Evolutionary conservation across 2,329 filamentous ascomycete genomes (phyloP).

Genomic region (Zelopaecilomyces penicillatus): DNA sequence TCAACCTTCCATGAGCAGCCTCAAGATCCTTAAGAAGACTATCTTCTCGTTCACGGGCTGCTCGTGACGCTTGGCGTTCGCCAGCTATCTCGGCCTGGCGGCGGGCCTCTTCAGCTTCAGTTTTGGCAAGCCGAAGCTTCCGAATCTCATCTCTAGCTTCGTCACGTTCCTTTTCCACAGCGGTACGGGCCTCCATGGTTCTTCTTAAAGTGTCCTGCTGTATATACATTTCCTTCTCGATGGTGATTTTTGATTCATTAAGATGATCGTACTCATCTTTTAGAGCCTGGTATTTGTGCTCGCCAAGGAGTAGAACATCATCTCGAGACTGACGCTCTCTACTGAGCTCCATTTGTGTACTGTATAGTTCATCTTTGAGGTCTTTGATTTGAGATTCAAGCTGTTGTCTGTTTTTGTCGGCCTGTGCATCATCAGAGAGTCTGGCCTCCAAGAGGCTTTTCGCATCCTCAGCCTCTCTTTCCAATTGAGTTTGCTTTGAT

Average conservation of each 20-base stretch:
- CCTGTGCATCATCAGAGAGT: slow-evolving; percentile 81
- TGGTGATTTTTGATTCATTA: slow-evolving; percentile 91
- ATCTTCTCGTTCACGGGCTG: slow-evolving; percentile 72
- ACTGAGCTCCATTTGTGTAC: slow-evolving; percentile 80
- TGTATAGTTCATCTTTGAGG: slow-evolving; percentile 76
- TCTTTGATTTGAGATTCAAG: slow-evolving; percentile 82
- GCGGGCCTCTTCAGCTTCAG: slow-evolving; percentile 77
- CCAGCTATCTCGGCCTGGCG: slow-evolving; percentile 72
- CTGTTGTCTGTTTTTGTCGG: slow-evolving; percentile 69
- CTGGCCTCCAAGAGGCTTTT: slow-evolving; percentile 80
- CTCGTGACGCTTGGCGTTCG: slow-evolving; percentile 67
- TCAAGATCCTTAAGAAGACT: slow-evolving; percentile 74
- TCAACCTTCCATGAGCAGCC: slow-evolving; percentile 64
- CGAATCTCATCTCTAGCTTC: slow-evolving; percentile 82
- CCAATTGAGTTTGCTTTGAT: slow-evolving; percentile 73
- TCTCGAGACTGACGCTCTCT: slow-evolving; percentile 88
- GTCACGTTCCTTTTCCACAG: slow-evolving; percentile 80
- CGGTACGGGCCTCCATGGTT: slow-evolving; percentile 70
- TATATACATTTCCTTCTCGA: slow-evolving; percentile 94
- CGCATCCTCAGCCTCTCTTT: slow-evolving; percentile 82
- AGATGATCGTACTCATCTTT: slow-evolving; percentile 78
- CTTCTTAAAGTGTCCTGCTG: slow-evolving; percentile 87
- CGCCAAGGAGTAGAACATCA: slow-evolving; percentile 81
- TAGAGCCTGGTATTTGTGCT: slow-evolving; percentile 76
- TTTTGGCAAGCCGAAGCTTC: slow-evolving; percentile 71